Evolutionary conservation across 148 eudicot genomes (phyloP), one percentile per base, ranked within the genome.

Genomic region (Chenopodium berlandieri): DNA sequence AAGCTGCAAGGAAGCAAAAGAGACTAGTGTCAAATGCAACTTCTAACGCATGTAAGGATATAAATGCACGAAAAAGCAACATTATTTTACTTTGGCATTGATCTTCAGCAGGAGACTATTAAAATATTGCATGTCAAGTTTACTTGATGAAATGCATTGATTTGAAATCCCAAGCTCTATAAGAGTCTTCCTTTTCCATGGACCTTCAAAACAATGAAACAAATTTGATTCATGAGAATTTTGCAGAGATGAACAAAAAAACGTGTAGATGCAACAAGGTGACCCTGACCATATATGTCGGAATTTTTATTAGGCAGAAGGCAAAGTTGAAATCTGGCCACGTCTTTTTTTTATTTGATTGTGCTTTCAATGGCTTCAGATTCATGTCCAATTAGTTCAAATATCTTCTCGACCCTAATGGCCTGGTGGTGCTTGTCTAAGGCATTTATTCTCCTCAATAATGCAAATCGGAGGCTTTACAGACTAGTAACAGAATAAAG

Each of bases 91-190:
- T 87, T 92, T 90, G 17, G 91, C 88, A 83, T 92, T 92, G 65
- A 92, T 92, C 78, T 92, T 90, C 71, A 92, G 79, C 44, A 92
- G 88, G 32, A 91, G 82, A 79, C 54, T 92, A 1, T 89, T 90
- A 31, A 90, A 68, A 50, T 89, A 92, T 56, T 89, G 93, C 52
- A 89, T 92, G 78, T 89, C 89, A 48, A 92, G 83, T 69, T 64
- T 64, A 23, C 84, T 87, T 82, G 79, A 27, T 25, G 94, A 89
- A 73, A 92, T 87, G 84, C 94, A 91, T 60, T 91, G 96, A 10
- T 88, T 91, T 4, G 78, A 11, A 83, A 40, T 40, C 96, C 96
- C 16, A 86, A 60, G 6, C 16, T 92, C 93, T 1, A 91, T 78
- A 30, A 90, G 89, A 69, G 47, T 77, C 83, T 82, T 90, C 75